A percentile compares a stretch with the other conserved stretches of the same genome.
These are phyloP conservation scores for Ascoidea rubescens DNA, from an alignment of 805 yeast genomes.

Conservation along the genomic window DNA sequence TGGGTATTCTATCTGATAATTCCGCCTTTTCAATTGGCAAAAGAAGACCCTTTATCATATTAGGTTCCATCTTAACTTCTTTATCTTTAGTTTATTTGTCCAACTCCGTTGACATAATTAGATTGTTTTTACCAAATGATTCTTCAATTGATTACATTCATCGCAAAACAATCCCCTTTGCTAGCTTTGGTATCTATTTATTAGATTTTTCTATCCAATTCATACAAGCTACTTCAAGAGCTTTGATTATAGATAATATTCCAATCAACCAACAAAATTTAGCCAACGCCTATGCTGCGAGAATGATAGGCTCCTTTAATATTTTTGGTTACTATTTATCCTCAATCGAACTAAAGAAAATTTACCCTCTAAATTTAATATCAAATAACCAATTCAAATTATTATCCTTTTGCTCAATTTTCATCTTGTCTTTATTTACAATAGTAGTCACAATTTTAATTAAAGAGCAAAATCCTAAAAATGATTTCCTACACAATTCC, in stretches of 20 bases:
- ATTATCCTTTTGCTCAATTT: conserved; percentile 27
- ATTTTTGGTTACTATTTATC: conserved; percentile 43
- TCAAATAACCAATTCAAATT: conserved; percentile 33
- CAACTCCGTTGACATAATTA: conserved; percentile 26
- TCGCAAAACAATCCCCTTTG: conserved; percentile 28
- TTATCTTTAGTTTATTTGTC: conserved; percentile 30
- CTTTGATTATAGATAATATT: conserved; percentile 47
- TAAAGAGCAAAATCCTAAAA: conserved; percentile 34
- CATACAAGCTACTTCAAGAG: conserved; percentile 48
- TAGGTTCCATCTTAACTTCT: conserved; percentile 36
- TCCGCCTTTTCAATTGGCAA: conserved; percentile 32
- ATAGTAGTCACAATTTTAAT: conserved; percentile 25
- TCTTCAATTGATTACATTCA: conserved; percentile 16
- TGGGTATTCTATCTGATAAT: conserved; percentile 44
- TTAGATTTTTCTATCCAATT: conserved; percentile 44
- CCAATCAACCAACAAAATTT: conserved; percentile 40
- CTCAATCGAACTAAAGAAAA: conserved; percentile 25
- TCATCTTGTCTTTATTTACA: conserved; percentile 26
- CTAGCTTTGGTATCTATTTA: conserved; percentile 36
- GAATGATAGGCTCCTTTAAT: conserved; percentile 47
- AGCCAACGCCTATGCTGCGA: conserved; percentile 56
- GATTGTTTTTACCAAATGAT: conserved; percentile 10
- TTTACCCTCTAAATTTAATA: conserved; percentile 24
- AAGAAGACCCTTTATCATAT: conserved; percentile 41
- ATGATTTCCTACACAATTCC: conserved; percentile 24